Base-by-base conservation (phyloP, 208 protist species). In the Trypanosoma vivax region DNA sequence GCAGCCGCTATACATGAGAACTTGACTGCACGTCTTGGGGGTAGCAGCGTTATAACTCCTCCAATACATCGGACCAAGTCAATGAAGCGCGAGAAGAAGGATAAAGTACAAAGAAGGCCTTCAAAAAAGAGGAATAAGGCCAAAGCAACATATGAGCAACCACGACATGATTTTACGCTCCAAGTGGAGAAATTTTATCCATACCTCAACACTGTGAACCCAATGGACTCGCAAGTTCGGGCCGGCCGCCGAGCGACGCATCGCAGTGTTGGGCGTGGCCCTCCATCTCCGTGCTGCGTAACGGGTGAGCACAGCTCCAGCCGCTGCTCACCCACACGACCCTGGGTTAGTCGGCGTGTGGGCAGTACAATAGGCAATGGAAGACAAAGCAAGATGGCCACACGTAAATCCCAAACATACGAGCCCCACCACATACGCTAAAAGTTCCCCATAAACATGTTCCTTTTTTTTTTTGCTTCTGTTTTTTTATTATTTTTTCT, bases 401-500 rank as follows among this genome's bases (percentile, higher is more conserved):
- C n/a, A n/a, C n/a, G n/a, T n/a, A n/a, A n/a, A n/a, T n/a, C n/a
- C n/a, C n/a, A n/a, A n/a, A n/a, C n/a, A n/a, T n/a, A n/a, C n/a
- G n/a, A n/a, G n/a, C n/a, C n/a, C n/a, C n/a, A n/a, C n/a, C n/a
- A n/a, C n/a, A n/a, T n/a, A n/a, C n/a, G n/a, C n/a, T n/a, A 14
- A 33, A 11, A 14, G 23, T 35, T 56, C 10, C 38, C 47, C 3
- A 39, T 45, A 21, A 47, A 47, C 25, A 13, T 35, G 18, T 45
- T 51, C 28, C 28, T 52, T 50, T 35, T 52, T 35, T 39, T 43
- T 49, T 52, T 45, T 50, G 33, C 11, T 52, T 40, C 37, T 45
- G 47, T 57, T 48, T 29, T 46, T 58, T 41, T 14, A 43, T 28
- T 13, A 41, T 61, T 58, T 64, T 38, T 58, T 52, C 56, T 29